Percentiles rank a stretch among this genome's conserved stretches.
Evolutionary conservation across 2,329 filamentous ascomycete species (phyloP).

Genomic region (Fusarium sp.): DNA sequence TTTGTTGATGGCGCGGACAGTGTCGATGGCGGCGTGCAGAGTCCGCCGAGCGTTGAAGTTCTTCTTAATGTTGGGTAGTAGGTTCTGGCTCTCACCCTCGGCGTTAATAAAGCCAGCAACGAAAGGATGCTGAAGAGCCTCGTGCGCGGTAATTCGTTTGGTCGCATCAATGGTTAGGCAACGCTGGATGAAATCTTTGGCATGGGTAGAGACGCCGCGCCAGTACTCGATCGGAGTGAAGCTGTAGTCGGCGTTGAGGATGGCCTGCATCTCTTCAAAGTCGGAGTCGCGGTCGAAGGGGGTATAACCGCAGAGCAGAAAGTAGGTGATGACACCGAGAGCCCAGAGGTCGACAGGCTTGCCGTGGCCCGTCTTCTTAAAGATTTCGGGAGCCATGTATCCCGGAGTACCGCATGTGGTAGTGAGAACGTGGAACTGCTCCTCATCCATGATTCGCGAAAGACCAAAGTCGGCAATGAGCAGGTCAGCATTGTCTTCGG

Average conservation of each 20-base stretch:
- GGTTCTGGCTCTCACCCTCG: slow-evolving; percentile 70
- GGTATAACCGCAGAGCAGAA: slow-evolving; percentile 97
- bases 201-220: slow-evolving; percentile 89
- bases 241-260: slow-evolving; percentile 94
- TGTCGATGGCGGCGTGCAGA: slow-evolving; percentile 79
- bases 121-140: slow-evolving; percentile 78
- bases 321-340: slow-evolving; percentile 98
- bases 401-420: slow-evolving; percentile 98
- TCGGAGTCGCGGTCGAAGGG: slow-evolving; percentile 98
- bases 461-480: slow-evolving; percentile 98
- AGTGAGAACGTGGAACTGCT: slow-evolving; percentile 97
- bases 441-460: slow-evolving; percentile 98
- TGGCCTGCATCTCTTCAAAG: slow-evolving; percentile 99
- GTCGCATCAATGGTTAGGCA: slow-evolving; percentile 93
- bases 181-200: slow-evolving; percentile 91
- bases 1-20: slow-evolving; percentile 80
- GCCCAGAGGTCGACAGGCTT: slow-evolving; percentile 99
- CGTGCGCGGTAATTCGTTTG: slow-evolving; percentile 92
- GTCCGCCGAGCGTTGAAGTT: slow-evolving; percentile 81
- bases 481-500: slow-evolving; percentile 97
- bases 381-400: slow-evolving; percentile 99
- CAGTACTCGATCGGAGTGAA: slow-evolving; percentile 97
- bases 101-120: slow-evolving; percentile 68
- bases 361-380: slow-evolving; percentile 97
- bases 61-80: slow-evolving; percentile 80